Percentiles rank a stretch among this genome's conserved stretches.
These are phyloP conservation scores for Epichloe sylvatica DNA, from an alignment of 2,329 filamentous ascomycete genomes.

Conservation along the genomic window DNA sequence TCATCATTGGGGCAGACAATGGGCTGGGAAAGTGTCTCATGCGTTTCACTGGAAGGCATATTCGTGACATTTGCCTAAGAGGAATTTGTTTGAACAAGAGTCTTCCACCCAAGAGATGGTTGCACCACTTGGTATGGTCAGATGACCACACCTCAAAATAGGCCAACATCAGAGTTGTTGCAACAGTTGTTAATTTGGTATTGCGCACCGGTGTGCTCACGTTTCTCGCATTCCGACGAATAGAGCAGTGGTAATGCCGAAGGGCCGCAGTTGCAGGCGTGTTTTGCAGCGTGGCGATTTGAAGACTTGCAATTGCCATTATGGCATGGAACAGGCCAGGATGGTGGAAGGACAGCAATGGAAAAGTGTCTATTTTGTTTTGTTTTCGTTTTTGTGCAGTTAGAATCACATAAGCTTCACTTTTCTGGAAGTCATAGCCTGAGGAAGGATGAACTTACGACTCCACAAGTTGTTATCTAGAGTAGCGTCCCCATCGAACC, in stretches of 20 bases:
- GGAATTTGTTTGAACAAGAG: conserved; percentile 75
- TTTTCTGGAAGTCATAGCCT: not conserved
- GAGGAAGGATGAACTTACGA: conserved; percentile 27
- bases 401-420: not conserved
- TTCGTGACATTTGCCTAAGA: conserved; percentile 56
- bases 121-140: conserved; percentile 92
- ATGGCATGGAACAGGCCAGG: conserved; percentile 85
- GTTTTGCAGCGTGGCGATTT: conserved; percentile 70
- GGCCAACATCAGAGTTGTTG: conserved; percentile 69
- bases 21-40: conserved; percentile 13
- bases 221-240: conserved; percentile 63
- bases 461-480: conserved; percentile 53
- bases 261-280: conserved; percentile 65
- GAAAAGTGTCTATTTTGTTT: conserved; percentile 51
- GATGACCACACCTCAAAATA: conserved; percentile 94
- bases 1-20: not conserved
- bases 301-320: conserved; percentile 71
- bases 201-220: conserved; percentile 56
- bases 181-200: conserved; percentile 68
- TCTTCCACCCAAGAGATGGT: conserved; percentile 72
- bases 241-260: conserved; percentile 80
- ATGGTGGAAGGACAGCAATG: conserved; percentile 68
- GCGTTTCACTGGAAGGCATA: conserved; percentile 51
- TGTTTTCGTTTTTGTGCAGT: not conserved
- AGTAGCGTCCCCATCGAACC: conserved; percentile 47